phyloP scores from a whole-genome alignment of 768 basidiomycete species.

The Suillus luteus region DNA sequence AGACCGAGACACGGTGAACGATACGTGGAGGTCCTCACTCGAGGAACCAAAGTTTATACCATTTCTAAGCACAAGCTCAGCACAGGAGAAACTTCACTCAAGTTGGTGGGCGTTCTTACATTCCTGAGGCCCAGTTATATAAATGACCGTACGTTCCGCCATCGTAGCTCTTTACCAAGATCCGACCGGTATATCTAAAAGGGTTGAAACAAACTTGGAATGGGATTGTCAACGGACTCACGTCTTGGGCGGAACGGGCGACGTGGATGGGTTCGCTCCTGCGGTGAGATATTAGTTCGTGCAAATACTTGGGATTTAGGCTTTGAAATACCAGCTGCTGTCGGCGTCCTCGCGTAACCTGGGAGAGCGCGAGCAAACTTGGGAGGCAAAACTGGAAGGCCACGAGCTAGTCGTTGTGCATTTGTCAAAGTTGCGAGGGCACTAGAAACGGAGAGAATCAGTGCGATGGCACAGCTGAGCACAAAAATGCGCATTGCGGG shows the following conservation, averaged over 20 bases:
- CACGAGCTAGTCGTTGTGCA: constrained; percentile 46
- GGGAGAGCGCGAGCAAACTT: constrained; percentile 36
- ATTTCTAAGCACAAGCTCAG: constrained; percentile 24
- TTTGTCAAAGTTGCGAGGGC: constrained; percentile 36
- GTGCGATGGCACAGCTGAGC: constrained; percentile 22
- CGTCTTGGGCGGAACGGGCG: constrained; percentile 16
- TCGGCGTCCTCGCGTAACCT: constrained; percentile 27
- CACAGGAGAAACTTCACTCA: not conserved
- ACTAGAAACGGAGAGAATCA: constrained; percentile 24
- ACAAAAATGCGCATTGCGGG: constrained; percentile 13
- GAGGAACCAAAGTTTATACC: constrained; percentile 37
- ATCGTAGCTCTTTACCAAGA: constrained; percentile 37
- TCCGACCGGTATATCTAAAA: constrained; percentile 34
- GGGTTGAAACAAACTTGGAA: constrained; percentile 7
- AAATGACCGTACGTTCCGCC: constrained; percentile 37
- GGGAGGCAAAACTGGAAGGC: constrained; percentile 41
- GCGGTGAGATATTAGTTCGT: not conserved
- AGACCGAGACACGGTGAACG: constrained; percentile 29
- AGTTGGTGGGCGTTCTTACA: constrained; percentile 21
- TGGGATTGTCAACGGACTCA: constrained; percentile 18
- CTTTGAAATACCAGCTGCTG: constrained; percentile 23
- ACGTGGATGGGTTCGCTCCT: constrained; percentile 6
- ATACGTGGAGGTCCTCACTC: constrained; percentile 36
- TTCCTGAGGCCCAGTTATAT: constrained; percentile 30
- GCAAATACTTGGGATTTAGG: not conserved